phyloP scores from a whole-genome alignment of 2,329 filamentous ascomycete species.

The Lasiodiplodia citricola region DNA sequence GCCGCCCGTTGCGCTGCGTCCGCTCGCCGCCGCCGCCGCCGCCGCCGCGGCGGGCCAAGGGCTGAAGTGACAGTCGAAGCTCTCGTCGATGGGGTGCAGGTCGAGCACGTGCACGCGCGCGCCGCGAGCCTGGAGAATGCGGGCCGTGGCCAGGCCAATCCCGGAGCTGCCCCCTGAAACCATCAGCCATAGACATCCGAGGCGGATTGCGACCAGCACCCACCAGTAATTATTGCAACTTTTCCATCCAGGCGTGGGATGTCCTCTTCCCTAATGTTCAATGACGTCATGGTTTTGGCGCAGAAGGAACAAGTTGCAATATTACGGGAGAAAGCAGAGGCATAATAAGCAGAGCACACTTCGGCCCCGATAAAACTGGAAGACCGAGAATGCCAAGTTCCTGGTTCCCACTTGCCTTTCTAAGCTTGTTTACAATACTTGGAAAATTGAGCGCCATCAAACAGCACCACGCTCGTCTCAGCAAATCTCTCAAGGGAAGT shows the following conservation, averaged over 20 bases:
- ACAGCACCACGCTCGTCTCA: no score
- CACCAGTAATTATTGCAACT: neutral
- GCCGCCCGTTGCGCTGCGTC: neutral
- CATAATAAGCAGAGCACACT: neutral
- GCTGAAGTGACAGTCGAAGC: slow-evolving; percentile 26
- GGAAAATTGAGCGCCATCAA: no score
- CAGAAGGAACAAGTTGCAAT: no score
- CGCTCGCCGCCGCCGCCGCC: neutral
- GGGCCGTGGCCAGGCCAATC: slow-evolving; percentile 52
- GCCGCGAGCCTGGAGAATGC: slow-evolving; percentile 44
- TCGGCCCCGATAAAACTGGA: neutral
- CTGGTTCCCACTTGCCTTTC: no score
- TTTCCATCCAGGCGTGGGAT: neutral
- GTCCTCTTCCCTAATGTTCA: neutral
- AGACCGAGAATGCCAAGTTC: neutral
- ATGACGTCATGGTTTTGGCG: neutral
- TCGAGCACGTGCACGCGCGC: slow-evolving; percentile 51
- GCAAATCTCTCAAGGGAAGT: no score
- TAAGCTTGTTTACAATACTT: no score
- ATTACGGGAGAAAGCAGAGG: neutral
- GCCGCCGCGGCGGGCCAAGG: neutral
- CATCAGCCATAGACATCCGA: no score
- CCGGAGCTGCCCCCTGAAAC: slow-evolving; percentile 39
- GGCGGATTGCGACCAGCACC: neutral
- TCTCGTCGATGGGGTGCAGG: slow-evolving; percentile 34